Evolutionary conservation across 331 rosid genomes (phyloP).

Genomic region (Spiraea crenata): DNA sequence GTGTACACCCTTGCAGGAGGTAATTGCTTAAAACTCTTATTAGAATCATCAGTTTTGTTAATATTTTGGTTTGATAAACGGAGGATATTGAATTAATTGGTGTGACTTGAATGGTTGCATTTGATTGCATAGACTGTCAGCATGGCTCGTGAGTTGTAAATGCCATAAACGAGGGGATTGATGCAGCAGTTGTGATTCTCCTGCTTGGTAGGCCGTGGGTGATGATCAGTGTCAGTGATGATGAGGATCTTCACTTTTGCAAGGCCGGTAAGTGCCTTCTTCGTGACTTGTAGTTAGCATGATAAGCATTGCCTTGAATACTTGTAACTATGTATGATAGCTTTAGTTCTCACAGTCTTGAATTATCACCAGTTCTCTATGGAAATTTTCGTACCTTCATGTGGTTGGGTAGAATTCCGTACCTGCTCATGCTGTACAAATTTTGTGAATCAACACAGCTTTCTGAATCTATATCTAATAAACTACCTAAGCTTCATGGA

Average conservation of each 20-base stretch:
- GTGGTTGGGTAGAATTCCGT: not conserved
- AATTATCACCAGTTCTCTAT: no score
- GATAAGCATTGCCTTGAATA: no score
- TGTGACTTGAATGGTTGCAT: conserved; percentile 33
- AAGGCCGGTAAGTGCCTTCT: conserved; percentile 59
- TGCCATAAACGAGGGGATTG: conserved; percentile 89
- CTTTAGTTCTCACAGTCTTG: no score
- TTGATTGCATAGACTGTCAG: conserved; percentile 95
- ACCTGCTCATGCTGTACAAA: not conserved
- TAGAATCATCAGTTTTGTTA: no score
- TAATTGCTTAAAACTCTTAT: conserved; percentile 12
- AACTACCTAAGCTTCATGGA: not conserved
- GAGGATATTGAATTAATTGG: not conserved
- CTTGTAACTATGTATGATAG: no score
- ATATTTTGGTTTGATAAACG: no score
- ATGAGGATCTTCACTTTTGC: conserved; percentile 89
- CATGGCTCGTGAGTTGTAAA: no score
- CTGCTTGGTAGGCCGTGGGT: conserved; percentile 69
- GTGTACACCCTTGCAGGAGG: conserved; percentile 98
- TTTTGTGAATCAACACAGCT: not conserved
- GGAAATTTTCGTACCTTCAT: not conserved
- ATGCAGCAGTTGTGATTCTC: conserved; percentile 59
- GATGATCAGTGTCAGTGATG: conserved; percentile 88
- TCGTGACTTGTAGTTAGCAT: not conserved
- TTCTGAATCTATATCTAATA: not conserved